These are phyloP conservation scores for Panicum hallii DNA, from an alignment of 202 grass and related monocot species.

Conservation along the genomic window DNA sequence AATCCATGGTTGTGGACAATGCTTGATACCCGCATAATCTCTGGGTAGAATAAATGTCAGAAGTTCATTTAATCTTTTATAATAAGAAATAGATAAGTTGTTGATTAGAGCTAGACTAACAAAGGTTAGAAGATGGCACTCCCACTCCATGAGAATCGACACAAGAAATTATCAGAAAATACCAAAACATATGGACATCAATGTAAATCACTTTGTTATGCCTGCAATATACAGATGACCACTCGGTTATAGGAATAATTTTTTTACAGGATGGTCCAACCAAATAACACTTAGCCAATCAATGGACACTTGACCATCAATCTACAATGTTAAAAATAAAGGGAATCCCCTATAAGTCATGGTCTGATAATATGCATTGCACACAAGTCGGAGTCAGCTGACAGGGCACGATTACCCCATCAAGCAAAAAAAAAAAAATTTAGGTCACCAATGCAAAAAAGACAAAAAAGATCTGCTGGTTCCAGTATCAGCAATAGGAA, in stretches of 20 bases:
- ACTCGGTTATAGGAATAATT: not conserved
- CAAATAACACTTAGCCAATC: not conserved
- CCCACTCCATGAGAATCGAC: slow-evolving; percentile 1
- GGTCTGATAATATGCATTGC: slow-evolving; percentile 27
- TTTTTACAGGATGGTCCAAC: slow-evolving; percentile 11
- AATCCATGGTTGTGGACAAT: slow-evolving; percentile 89
- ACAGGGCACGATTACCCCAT: not conserved
- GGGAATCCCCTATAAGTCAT: slow-evolving; percentile 11
- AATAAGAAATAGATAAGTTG: slow-evolving; percentile 5
- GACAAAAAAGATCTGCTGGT: not conserved
- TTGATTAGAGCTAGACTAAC: slow-evolving; percentile 31
- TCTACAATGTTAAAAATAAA: slow-evolving; percentile 30
- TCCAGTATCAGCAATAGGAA: slow-evolving; percentile 3
- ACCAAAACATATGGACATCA: not conserved
- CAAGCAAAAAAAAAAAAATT: not conserved
- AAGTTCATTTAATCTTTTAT: slow-evolving; percentile 27
- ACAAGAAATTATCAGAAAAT: slow-evolving; percentile 13
- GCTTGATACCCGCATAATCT: slow-evolving; percentile 90
- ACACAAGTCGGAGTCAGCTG: not conserved
- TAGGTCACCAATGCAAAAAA: slow-evolving; percentile 5
- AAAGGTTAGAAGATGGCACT: not conserved
- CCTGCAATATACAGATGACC: slow-evolving; percentile 18
- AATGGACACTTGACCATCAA: not conserved
- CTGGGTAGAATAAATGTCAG: slow-evolving; percentile 51
- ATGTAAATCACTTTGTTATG: slow-evolving; percentile 13